Evolutionary conservation across 345 rosid genomes (phyloP).

Genomic region (Raphanus raphanistrum): DNA sequence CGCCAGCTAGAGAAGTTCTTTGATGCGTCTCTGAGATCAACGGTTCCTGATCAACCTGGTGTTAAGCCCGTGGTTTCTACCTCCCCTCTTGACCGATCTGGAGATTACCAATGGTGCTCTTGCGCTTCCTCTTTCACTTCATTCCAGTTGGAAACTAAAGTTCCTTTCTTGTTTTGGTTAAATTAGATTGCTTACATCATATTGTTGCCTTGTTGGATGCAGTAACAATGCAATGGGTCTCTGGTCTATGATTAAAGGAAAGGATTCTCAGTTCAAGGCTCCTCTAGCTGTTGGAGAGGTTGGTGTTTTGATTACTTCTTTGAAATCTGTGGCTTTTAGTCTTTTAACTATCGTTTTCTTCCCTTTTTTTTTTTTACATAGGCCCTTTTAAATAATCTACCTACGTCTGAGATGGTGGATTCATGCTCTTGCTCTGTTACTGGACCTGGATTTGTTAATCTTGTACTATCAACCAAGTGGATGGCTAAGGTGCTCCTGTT

Average conservation of each 20-base stretch:
- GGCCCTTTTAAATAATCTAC: conserved; percentile 76
- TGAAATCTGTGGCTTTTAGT: background rate
- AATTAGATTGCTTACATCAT: background rate
- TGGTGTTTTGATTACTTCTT: background rate
- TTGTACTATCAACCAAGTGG: conserved; percentile 69
- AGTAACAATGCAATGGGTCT: conserved; percentile 96
- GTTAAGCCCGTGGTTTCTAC: conserved; percentile 70
- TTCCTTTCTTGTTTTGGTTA: background rate
- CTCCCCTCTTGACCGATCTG: conserved; percentile 57
- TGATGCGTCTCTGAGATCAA: conserved; percentile 54
- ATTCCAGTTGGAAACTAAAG: background rate
- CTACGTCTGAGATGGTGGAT: conserved; percentile 77
- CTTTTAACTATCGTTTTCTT: background rate
- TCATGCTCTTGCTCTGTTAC: conserved; percentile 76
- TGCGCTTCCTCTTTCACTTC: background rate
- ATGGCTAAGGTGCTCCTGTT: conserved; percentile 55
- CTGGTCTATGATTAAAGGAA: conserved; percentile 73
- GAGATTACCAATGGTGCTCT: conserved; percentile 88
- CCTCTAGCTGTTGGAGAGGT: conserved; percentile 94
- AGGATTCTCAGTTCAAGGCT: conserved; percentile 55
- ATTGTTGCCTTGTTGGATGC: conserved; percentile 13
- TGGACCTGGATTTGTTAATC: conserved; percentile 93
- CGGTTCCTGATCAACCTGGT: conserved; percentile 59
- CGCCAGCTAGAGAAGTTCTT: conserved; percentile 59
- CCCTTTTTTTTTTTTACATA: conserved; percentile 23